These are phyloP conservation scores for Dendrobium huoshanense DNA, from an alignment of 106 monocot species.

Conservation along the genomic window DNA sequence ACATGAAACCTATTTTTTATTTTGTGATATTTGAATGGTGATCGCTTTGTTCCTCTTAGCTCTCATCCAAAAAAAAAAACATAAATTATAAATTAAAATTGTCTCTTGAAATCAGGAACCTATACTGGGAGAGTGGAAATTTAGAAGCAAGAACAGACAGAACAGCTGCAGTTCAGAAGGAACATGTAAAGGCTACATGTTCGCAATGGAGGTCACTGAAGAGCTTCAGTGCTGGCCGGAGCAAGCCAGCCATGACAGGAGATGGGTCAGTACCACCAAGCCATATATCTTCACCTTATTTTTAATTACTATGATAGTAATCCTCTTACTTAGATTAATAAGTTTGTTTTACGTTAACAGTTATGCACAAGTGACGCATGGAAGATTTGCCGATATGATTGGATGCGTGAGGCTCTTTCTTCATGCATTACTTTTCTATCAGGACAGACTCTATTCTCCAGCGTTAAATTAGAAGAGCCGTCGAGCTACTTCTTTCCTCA, in stretches of 20 bases:
- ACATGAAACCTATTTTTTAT: not conserved
- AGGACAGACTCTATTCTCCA: too few relatives aligned
- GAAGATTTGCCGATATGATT: not conserved
- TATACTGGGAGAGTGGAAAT: slow-evolving; percentile 51
- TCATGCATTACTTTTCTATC: too few relatives aligned
- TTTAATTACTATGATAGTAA: not conserved
- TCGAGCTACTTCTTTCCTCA: too few relatives aligned
- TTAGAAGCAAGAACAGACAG: slow-evolving; percentile 70
- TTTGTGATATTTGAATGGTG: not conserved
- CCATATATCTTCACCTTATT: too few relatives aligned
- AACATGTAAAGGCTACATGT: slow-evolving; percentile 64
- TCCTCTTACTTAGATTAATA: too few relatives aligned
- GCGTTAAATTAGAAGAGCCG: too few relatives aligned
- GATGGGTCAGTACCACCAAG: slow-evolving; percentile 37
- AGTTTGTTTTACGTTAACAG: not conserved
- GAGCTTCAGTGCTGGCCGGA: slow-evolving; percentile 70
- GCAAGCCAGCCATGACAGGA: slow-evolving; percentile 36
- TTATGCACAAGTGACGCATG: not conserved
- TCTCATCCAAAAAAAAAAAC: too few relatives aligned
- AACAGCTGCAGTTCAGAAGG: slow-evolving; percentile 28
- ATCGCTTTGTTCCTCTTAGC: too few relatives aligned
- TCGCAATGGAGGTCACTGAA: slow-evolving; percentile 57
- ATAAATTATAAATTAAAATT: too few relatives aligned
- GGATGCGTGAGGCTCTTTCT: slow-evolving; percentile 1
- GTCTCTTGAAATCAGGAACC: slow-evolving; percentile 20